Evolutionary conservation across 352 stramenopile species (phyloP).

Genomic region (Blastocystis sp.): DNA sequence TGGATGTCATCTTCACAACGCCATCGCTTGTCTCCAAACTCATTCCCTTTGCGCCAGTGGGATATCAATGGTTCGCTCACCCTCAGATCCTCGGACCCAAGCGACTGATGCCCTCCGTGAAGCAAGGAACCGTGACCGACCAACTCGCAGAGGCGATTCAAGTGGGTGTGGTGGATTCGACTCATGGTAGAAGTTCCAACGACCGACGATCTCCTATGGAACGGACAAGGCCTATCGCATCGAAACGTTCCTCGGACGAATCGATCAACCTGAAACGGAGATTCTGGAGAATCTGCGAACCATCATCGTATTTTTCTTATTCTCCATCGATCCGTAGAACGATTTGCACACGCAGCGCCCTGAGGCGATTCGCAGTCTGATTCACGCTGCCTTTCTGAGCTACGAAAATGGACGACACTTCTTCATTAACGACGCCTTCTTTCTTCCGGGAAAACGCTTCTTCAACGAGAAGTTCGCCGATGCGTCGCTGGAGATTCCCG

Average conservation of each 20-base stretch:
- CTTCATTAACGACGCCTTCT: neutral
- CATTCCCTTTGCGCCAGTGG: neutral
- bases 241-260: neutral
- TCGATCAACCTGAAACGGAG: neutral
- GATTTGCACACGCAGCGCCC: neutral
- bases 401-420: neutral
- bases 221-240: neutral
- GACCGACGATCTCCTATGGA: neutral
- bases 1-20: neutral
- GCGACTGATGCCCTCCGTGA: neutral
- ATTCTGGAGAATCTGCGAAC: neutral
- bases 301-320: neutral
- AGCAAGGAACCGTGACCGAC: neutral
- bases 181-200: neutral
- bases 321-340: neutral
- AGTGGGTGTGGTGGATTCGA: neutral
- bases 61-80: neutral
- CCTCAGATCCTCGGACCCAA: neutral
- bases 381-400: neutral
- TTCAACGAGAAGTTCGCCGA: conserved; percentile 2
- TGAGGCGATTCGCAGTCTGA: neutral
- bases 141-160: neutral
- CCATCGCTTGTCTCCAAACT: neutral
- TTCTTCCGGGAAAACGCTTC: neutral
- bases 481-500: neutral